Evolutionary conservation across 768 basidiomycete species (phyloP).

Genomic region (Serendipita vermifera): DNA sequence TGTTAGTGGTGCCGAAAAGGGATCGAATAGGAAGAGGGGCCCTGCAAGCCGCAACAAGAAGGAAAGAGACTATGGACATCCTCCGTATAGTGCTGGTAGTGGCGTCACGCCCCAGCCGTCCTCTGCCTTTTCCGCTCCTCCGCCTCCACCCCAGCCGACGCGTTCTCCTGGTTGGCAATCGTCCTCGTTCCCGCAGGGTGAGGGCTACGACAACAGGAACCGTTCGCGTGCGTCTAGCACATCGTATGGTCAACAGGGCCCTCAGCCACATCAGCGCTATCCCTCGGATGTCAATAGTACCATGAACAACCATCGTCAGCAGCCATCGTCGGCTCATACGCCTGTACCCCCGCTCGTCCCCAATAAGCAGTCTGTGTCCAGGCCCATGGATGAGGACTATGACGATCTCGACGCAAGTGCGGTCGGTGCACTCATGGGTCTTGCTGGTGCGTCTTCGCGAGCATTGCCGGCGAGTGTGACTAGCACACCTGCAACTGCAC

Average conservation of each 20-base stretch:
- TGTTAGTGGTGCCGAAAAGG: neutral
- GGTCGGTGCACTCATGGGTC: neutral
- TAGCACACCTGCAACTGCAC: neutral
- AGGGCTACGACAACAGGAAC: neutral
- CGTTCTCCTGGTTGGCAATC: too few relatives aligned
- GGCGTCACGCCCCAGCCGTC: neutral
- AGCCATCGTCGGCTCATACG: neutral
- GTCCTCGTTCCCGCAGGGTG: neutral
- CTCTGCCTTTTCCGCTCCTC: neutral
- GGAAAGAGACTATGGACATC: neutral
- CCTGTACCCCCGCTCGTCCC: slow-evolving; percentile 2
- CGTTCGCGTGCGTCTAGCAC: neutral
- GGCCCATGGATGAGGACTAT: neutral
- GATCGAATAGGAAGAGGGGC: neutral
- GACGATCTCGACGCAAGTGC: neutral
- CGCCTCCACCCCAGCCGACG: too few relatives aligned
- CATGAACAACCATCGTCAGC: too few relatives aligned
- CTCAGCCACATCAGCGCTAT: neutral
- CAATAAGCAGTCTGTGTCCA: neutral
- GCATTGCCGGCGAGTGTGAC: neutral
- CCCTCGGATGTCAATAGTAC: too few relatives aligned
- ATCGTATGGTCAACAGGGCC: too few relatives aligned
- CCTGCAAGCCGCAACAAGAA: neutral
- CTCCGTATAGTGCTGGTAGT: neutral
- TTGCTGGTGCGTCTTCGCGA: neutral